Evolutionary conservation across 129 eudicot genomes (phyloP), one percentile per base, ranked within the genome.

Genomic region (Deinandra increscens): DNA sequence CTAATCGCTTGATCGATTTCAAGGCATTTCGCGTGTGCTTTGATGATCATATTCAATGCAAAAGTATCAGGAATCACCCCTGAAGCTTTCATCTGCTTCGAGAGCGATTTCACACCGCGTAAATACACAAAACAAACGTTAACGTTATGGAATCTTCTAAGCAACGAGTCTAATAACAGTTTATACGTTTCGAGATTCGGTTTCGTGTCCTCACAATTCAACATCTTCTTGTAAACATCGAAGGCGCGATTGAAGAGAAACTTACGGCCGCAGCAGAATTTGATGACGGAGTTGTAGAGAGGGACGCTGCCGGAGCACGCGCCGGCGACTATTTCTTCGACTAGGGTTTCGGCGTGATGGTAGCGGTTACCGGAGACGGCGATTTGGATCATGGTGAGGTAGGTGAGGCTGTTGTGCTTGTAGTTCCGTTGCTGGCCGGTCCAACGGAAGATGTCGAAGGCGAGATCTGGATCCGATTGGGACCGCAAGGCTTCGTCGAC

Each of bases 371-470:
- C 61, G 71, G 80, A 63, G 43, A 87, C 69, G 0, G 80, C 38
- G 46, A 87, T 81, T 71, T 84, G 77, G 61, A 93, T 53, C 78
- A 89, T 89, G 68, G 97, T 85, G 66, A 85, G 81, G 84, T 93
- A 93, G 10, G 97, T 89, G 55, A 69, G 37, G 64, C 75, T 76
- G 64, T 63, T 75, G 91, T 93, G 98, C 59, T 79, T 86, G 90
- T 83, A 89, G 51, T 73, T 49, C 18, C 97, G 95, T 49, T 83
- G 92, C 59, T 86, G 95, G 26, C 92, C 86, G 22, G 98, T 87
- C 95, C 95, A 93, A 0, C 92, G 97, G 84, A 93, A 93, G 50
- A 93, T 87, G 77, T 89, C 95, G 60, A 79, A 86, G 11, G 97
- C 91, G 36, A 93, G 80, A 65, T 93, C 98, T 9, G 92, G 86